Conservation (phyloP, 148 eudicot species). For the Beta vulgaris region DNA sequence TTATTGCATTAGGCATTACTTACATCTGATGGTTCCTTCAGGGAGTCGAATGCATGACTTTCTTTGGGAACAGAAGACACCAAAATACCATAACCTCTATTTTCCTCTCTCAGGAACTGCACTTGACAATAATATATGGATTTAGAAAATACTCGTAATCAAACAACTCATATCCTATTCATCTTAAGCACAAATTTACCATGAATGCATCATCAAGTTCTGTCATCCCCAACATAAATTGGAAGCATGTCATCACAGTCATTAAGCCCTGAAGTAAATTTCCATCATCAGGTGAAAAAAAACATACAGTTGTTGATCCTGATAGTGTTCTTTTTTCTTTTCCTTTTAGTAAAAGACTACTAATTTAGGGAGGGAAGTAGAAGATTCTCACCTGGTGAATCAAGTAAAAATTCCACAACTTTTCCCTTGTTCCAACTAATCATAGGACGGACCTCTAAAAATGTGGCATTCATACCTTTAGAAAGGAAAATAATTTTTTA, state of each 20-base stretch:
- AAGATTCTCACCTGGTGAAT: constrained; percentile 70
- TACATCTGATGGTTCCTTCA: constrained; percentile 91
- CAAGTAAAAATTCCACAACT: constrained; percentile 89
- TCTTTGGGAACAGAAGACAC: constrained; percentile 83
- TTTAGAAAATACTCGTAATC: background rate
- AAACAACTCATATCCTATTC: background rate
- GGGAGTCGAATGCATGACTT: constrained; percentile 82
- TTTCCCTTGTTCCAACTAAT: constrained; percentile 98
- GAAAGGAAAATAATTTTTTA: too few species aligned
- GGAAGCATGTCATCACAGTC: constrained; percentile 77
- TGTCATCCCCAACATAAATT: constrained; percentile 92
- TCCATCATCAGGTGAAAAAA: background rate
- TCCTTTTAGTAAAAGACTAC: too few species aligned
- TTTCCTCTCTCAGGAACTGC: constrained; percentile 74
- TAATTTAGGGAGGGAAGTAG: background rate
- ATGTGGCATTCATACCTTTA: too few species aligned
- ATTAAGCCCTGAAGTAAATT: constrained; percentile 46
- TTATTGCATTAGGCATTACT: background rate
- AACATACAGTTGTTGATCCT: background rate
- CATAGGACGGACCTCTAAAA: constrained; percentile 89
- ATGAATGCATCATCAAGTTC: constrained; percentile 95
- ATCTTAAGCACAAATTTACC: constrained; percentile 38
- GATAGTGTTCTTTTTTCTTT: background rate
- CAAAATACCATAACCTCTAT: constrained; percentile 77
- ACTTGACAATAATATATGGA: background rate